Base-by-base conservation (phyloP, 805 yeast genomes). In the Gaillardinia entomophila region DNA sequence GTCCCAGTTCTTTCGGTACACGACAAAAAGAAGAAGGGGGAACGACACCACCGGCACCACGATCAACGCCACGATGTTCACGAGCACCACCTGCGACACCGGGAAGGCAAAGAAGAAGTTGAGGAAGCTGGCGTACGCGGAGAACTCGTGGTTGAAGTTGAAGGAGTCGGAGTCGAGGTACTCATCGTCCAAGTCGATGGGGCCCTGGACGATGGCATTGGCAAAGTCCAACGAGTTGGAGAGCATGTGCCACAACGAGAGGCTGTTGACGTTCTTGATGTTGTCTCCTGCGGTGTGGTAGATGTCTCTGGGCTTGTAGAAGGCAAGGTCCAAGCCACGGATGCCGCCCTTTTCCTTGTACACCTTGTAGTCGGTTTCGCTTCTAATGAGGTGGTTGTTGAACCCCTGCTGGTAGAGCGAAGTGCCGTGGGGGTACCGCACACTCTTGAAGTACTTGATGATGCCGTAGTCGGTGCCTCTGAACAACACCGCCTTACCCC, bases 311-410 rank as follows among this genome's bases (percentile, higher is more conserved):
- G 96, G 95, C 47, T 77, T 81, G 53, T 75, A 87, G 54, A 89
- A 89, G 1, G 96, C 96, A 45, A 89, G 74, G 57, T 89, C 97
- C 49, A 88, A 69, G 8, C 97, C 97, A 42, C 95, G 69, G 32
- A 86, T 52, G 2, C 55, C 55, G 0, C 92, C 95, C 31, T 71
- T 58, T 34, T 71, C 68, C 27, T 60, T 55, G 51, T 87, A 89
- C 3, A 86, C 76, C 40, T 76, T 73, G 55, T 82, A 89, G 52
- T 89, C 97, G 1, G 97, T 89, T 56, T 87, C 90, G 43, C 94
- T 82, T 34, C 70, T 70, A 22, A 89, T 75, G 18, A 81, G 52
- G 12, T 85, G 77, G 35, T 75, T 71, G 48, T 82, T 76, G 57
- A 88, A 88, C 2, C 92, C 96, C 55, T 87, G 82, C 56, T 87